Base-by-base conservation (phyloP, 2,329 filamentous ascomycete genomes). In the Colletotrichum chrysophilum region DNA sequence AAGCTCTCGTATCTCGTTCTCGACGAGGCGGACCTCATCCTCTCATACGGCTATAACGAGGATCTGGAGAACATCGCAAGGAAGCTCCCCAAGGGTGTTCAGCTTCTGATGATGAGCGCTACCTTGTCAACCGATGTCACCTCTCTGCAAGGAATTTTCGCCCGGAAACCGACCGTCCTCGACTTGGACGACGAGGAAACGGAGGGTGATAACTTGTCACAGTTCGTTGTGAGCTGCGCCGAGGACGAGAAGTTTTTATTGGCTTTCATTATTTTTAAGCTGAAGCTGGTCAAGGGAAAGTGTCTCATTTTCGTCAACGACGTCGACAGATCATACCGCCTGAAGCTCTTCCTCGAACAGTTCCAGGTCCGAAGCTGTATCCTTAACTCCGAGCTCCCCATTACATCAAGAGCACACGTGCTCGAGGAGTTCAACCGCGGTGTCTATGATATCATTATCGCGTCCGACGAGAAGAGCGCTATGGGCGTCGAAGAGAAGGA, bases 211-310 rank as follows among this genome's bases (percentile, higher is more conserved):
- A 93, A 92, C 6, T 90, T 98, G 32, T 95, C 93, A 70, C 97
- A 98, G 86, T 98, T 96, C 81, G 92, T 96, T 34, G 94, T 98
- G 78, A 95, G 92, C 82, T 98, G 96, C 79, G 95, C 92, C n/a
- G 97, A 99, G 85, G 96, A 98, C 79, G 97, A 98, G 81, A 99
- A 99, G 83, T 99, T 98, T 81, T 87, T 99, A 48, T 87, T 99
- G 58, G 92, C 94, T 21, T 98, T 98, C 81, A 94, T 98, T 75
- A 96, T 98, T 82, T 98, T 98, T 88, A 98, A 98, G 87, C 90
- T 98, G 14, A 94, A 97, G 83, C 88, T 98, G 67, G 94, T 99
- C 82, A 98, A 96, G 84, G 97, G 97, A 78, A 98, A 98, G 84
- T 94, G 94, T 74, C 87, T 91, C 77, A 88, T 91, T 60, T 91